Percentiles rank a stretch among this genome's conserved stretches.
Conservation (phyloP, 805 yeast genomes). For the Metschnikowia shivogae region DNA sequence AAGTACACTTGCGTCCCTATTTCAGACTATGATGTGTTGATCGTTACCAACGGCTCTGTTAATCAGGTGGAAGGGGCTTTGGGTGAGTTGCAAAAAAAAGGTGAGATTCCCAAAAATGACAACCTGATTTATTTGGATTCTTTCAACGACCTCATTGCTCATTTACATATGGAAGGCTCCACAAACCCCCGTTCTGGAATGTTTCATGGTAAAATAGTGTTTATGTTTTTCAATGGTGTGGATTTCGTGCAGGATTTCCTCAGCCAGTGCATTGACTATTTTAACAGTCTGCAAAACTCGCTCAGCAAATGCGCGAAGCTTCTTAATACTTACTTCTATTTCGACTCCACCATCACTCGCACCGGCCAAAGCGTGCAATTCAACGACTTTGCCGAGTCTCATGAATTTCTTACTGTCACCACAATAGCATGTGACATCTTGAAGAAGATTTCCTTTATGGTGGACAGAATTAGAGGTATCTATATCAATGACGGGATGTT, state of each 20-base stretch:
- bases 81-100: conserved; percentile 19
- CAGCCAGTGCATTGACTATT: conserved; percentile 28
- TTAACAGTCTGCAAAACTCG: conserved; percentile 3
- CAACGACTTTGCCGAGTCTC: conserved; percentile 4
- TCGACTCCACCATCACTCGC: conserved; percentile 25
- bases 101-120: conserved; percentile 22
- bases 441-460: conserved; percentile 31
- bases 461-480: conserved; percentile 28
- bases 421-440: conserved; percentile 33
- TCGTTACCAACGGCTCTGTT: conserved; percentile 33
- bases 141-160: conserved; percentile 19
- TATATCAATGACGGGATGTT: conserved; percentile 30
- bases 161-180: conserved; percentile 11
- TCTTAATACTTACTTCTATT: conserved; percentile 30
- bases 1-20: conserved; percentile 32
- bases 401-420: conserved; percentile 26
- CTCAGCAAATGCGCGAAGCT: conserved; percentile 14
- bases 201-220: conserved; percentile 29
- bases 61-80: conserved; percentile 28
- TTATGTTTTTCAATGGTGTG: conserved; percentile 37
- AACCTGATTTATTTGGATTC: conserved; percentile 25
- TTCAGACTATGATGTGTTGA: conserved; percentile 30
- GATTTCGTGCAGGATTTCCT: conserved; percentile 29
- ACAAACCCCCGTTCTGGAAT: neutral
- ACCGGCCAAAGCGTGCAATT: neutral